A percentile compares a stretch with the other conserved stretches of the same genome.
phyloP scores from a whole-genome alignment of 306 rosid genomes.

The Begonia peltatifolia region DNA sequence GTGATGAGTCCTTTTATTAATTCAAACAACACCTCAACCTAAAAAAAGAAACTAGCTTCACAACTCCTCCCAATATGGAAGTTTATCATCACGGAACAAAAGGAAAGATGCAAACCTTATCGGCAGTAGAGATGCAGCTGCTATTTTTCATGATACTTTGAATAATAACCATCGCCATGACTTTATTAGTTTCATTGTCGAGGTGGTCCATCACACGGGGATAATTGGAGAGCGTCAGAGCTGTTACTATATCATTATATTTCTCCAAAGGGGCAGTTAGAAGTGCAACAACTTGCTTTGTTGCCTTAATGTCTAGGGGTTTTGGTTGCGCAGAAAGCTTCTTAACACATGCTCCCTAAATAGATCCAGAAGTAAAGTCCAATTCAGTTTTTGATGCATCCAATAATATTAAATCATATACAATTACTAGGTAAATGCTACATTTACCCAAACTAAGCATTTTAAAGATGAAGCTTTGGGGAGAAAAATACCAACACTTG shows the following conservation, averaged over 20 bases:
- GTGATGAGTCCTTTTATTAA: conserved; percentile 35
- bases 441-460: conserved; percentile 1
- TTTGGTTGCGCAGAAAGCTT: conserved; percentile 24
- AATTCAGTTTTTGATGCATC: not conserved
- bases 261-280: conserved; percentile 37
- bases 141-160: conserved; percentile 36
- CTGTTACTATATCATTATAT: conserved; percentile 35
- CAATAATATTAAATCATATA: not conserved
- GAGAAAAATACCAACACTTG: conserved; percentile 29
- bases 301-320: conserved; percentile 24
- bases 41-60: conserved; percentile 8
- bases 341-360: conserved; percentile 34
- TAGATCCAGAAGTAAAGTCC: too few species aligned
- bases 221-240: conserved; percentile 37
- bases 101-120: conserved; percentile 23
- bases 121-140: conserved; percentile 32
- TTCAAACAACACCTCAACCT: conserved; percentile 41
- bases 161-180: conserved; percentile 39
- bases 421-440: not conserved
- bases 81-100: conserved; percentile 5
- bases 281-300: conserved; percentile 33
- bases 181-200: conserved; percentile 34
- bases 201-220: conserved; percentile 39
- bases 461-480: conserved; percentile 3
- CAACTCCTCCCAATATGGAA: conserved; percentile 1